Conservation (phyloP, 176 grass and related monocot species). For the Aegilops speltoides region DNA sequence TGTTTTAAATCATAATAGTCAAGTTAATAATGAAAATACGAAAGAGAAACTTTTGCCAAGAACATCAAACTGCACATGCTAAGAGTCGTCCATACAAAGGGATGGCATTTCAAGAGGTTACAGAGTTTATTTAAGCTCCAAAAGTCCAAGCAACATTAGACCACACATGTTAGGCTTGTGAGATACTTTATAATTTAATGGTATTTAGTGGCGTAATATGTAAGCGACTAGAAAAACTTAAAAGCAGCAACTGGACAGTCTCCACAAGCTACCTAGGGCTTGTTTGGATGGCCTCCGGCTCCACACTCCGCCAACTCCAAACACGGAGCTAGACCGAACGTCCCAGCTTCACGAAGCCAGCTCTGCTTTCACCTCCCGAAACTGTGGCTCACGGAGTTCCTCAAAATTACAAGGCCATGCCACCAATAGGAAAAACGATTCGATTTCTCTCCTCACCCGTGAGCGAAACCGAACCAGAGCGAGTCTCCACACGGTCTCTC, state of each 20-base stretch:
- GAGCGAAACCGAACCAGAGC: too few species aligned
- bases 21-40: background rate
- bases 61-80: background rate
- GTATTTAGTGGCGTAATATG: background rate
- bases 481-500: too few species aligned
- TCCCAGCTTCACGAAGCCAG: background rate
- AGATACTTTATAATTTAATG: conserved; percentile 4
- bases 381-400: background rate
- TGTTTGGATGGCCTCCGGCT: background rate
- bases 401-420: background rate
- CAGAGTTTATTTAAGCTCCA: background rate
- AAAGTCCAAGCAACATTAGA: background rate
- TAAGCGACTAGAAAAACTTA: background rate
- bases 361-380: background rate
- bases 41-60: background rate
- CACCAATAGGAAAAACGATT: background rate
- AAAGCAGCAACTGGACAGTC: background rate
- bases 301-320: background rate
- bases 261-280: background rate
- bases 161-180: conserved; percentile 1
- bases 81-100: background rate
- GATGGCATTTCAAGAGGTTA: conserved; percentile 5
- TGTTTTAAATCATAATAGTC: conserved; percentile 1
- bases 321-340: background rate
- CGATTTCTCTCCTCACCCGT: background rate